Conservation (phyloP, 2,329 filamentous ascomycete genomes). For the Aspergillus chevalieri region DNA sequence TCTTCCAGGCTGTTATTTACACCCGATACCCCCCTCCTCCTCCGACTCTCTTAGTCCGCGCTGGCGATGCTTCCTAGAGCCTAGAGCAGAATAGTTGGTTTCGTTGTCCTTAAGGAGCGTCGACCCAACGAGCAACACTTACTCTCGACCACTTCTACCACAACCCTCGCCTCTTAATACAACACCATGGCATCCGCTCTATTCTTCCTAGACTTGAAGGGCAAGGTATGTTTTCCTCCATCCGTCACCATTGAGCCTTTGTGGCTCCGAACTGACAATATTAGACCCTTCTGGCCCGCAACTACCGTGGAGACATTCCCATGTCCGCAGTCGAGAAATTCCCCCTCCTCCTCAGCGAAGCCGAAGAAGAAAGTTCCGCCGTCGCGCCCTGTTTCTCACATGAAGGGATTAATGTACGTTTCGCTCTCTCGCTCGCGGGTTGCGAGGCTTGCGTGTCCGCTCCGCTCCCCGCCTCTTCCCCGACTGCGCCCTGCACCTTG, state of each 20-base stretch:
- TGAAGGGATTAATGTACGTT: slow-evolving; percentile 90
- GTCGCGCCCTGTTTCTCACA: slow-evolving; percentile 97
- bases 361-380: slow-evolving; percentile 97
- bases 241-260: neutral
- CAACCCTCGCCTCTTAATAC: neutral
- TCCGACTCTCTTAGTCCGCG: too few relatives aligned
- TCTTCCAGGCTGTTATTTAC: too few relatives aligned
- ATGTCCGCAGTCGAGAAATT: slow-evolving; percentile 99
- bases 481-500: neutral
- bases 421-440: neutral
- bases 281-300: slow-evolving; percentile 93
- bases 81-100: too few relatives aligned
- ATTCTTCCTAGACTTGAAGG: slow-evolving; percentile 99
- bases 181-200: slow-evolving; percentile 85
- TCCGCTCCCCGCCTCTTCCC: slow-evolving; percentile 2
- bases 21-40: too few relatives aligned
- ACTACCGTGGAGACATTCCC: slow-evolving; percentile 96
- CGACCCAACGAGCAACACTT: neutral
- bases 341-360: slow-evolving; percentile 88
- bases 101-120: neutral
- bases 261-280: neutral
- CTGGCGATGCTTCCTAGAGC: too few relatives aligned
- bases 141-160: slow-evolving; percentile 1
- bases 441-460: slow-evolving; percentile 1
- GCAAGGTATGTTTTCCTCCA: slow-evolving; percentile 64